These are phyloP conservation scores for Bolboschoenus planiculmis DNA, from an alignment of 176 grass and related monocot species.

Conservation along the genomic window DNA sequence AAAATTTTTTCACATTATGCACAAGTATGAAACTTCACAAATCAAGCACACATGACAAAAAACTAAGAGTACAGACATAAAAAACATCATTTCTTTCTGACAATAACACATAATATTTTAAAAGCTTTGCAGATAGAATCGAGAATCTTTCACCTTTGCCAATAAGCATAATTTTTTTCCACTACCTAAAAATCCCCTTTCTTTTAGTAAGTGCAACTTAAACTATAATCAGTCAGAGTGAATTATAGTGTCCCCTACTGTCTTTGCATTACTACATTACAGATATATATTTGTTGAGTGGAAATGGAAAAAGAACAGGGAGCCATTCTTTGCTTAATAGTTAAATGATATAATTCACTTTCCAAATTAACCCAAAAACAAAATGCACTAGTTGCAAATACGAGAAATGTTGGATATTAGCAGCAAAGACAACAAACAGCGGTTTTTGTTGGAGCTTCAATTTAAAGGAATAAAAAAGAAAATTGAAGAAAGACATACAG, in stretches of 20 bases:
- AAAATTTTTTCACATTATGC: not conserved
- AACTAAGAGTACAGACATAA: not conserved
- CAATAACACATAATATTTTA: not conserved
- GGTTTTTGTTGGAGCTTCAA: not conserved
- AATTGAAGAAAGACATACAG: not conserved
- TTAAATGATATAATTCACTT: not conserved
- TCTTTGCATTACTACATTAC: not conserved
- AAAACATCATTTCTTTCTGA: not conserved
- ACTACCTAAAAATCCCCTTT: not conserved
- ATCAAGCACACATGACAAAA: not conserved
- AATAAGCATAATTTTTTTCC: not conserved
- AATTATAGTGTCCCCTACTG: not conserved
- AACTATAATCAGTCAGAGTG: not conserved
- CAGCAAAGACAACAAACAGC: not conserved
- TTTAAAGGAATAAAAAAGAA: not conserved
- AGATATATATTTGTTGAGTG: not conserved
- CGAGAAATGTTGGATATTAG: not conserved
- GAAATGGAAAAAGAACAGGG: not conserved
- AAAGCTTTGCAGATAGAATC: not conserved
- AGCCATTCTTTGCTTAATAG: not conserved
- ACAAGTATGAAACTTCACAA: slow-evolving; percentile 16
- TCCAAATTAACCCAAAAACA: not conserved
- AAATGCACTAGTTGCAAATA: not conserved
- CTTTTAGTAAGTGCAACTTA: not conserved
- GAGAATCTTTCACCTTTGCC: not conserved